Conservation (phyloP, 208 protist genomes). For the Crithidia fasciculata region DNA sequence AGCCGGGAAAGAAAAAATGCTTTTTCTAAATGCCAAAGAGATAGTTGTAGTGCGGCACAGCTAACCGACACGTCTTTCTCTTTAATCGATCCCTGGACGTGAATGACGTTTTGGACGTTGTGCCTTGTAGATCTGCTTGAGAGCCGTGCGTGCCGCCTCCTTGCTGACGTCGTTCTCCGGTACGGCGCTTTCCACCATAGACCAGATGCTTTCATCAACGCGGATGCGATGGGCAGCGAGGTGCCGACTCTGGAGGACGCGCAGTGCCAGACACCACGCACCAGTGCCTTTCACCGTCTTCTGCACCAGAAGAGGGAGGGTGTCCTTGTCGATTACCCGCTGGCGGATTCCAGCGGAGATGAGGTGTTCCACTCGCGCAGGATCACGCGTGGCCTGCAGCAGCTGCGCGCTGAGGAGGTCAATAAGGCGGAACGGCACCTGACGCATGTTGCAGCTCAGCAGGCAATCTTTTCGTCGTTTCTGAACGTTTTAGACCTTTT, state of each 20-base stretch:
- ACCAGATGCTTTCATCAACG: constrained; percentile 69
- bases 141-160: constrained; percentile 28
- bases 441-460: constrained; percentile 25
- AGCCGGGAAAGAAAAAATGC: no score
- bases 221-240: constrained; percentile 55
- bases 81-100: no score
- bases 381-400: constrained; percentile 30
- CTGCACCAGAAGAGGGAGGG: constrained; percentile 76
- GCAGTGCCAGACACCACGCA: constrained; percentile 68
- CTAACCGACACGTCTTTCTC: no score
- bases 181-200: constrained; percentile 55
- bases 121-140: constrained; percentile 37
- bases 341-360: constrained; percentile 63
- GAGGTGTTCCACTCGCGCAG: constrained; percentile 43
- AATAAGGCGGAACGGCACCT: constrained; percentile 48
- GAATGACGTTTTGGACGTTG: no score
- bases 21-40: no score
- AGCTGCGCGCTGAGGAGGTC: constrained; percentile 59
- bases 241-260: constrained; percentile 50
- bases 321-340: constrained; percentile 65
- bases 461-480: background rate
- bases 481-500: background rate
- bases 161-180: constrained; percentile 49
- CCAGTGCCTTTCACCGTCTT: constrained; percentile 42
- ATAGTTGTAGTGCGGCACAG: no score